Base-by-base conservation (phyloP, 2,329 filamentous ascomycete species). In the Colletotrichum sansevieriae region DNA sequence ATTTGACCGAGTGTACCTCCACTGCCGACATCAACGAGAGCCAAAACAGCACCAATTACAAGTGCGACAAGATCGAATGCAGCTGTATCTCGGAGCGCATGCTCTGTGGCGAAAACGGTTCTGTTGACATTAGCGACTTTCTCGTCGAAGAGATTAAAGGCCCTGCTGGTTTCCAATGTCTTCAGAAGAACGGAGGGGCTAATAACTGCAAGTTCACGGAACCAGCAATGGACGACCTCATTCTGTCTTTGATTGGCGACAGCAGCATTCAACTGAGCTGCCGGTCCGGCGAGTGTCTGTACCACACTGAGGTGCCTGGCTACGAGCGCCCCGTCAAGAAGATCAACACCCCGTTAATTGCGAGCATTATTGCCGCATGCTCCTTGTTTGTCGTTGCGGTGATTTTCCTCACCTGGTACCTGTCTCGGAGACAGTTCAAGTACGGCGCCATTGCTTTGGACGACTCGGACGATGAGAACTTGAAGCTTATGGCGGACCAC, bases 281-380 rank as follows among this genome's bases (percentile, higher is more conserved):
- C 75, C 85, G 90, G 70, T 88, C 95, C 25, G 96, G 96, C 68
- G 96, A 99, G 82, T 99, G 96, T 83, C 83, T 99, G 39, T 95
- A 98, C 79, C 89, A 92, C 77, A 97, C 95, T 6, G 92, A 98
- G 75, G 91, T 98, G 7, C 96, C 96, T 15, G 96, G 97, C 18
- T 99, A 97, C 76, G 86, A 92, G 73, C 88, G 92, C 20, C 94
- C 95, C 0, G 87, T 98, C 69, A 97, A 98, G 82, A 91, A 91
- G 77, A 98, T 99, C 81, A 99, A 99, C 78, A 98, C 95, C 0
- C 96, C 95, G 3, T 85, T 99, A 56, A 99, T 99, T 73, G 95
- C 97, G 11, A 92, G 93, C 13, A 92, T 98, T 54, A 98, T 99
- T 75, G 95, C 94, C 25, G 91, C 89, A 7, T 92, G 90, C 75